phyloP scores from a whole-genome alignment of 768 basidiomycete species.

The Royoungia palumana region DNA sequence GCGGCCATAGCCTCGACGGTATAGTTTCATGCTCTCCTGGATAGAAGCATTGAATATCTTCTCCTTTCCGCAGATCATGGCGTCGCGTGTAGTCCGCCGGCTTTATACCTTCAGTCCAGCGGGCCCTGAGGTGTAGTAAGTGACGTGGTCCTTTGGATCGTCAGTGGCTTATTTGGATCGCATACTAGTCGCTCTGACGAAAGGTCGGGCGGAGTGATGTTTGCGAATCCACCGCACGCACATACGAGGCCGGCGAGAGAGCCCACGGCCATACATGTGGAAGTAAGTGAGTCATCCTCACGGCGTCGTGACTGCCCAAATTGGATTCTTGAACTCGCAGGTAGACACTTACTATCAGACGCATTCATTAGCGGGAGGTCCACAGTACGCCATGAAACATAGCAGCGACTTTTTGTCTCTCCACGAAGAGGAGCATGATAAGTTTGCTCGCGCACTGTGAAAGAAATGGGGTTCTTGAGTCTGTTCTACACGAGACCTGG shows the following conservation, averaged over 20 bases:
- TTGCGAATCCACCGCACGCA: conserved; percentile 14
- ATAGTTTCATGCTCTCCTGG: conserved; percentile 14
- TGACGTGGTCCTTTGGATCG: background rate
- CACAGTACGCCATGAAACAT: conserved; percentile 23
- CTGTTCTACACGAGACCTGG: background rate
- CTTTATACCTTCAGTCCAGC: conserved; percentile 45
- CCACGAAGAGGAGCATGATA: conserved; percentile 18
- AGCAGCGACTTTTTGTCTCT: conserved; percentile 22
- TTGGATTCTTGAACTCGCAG: conserved; percentile 10
- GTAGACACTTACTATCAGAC: conserved; percentile 30
- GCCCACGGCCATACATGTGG: conserved; percentile 31
- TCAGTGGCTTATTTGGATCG: background rate
- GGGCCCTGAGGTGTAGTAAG: conserved; percentile 31
- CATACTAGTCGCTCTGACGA: conserved; percentile 19
- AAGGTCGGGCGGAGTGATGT: conserved; percentile 17
- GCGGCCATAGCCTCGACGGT: conserved; percentile 55
- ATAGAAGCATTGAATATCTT: background rate
- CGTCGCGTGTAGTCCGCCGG: conserved; percentile 57
- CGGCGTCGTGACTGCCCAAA: background rate
- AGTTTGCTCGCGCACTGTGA: conserved; percentile 16
- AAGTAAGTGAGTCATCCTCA: conserved; percentile 23
- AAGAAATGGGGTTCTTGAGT: background rate
- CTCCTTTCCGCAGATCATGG: conserved; percentile 44
- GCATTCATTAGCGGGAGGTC: conserved; percentile 23
- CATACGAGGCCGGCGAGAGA: conserved; percentile 17